Evolutionary conservation across 176 grass and related monocot genomes (phyloP), one percentile per base, ranked within the genome.

Genomic region (Hordeum vulgare): DNA sequence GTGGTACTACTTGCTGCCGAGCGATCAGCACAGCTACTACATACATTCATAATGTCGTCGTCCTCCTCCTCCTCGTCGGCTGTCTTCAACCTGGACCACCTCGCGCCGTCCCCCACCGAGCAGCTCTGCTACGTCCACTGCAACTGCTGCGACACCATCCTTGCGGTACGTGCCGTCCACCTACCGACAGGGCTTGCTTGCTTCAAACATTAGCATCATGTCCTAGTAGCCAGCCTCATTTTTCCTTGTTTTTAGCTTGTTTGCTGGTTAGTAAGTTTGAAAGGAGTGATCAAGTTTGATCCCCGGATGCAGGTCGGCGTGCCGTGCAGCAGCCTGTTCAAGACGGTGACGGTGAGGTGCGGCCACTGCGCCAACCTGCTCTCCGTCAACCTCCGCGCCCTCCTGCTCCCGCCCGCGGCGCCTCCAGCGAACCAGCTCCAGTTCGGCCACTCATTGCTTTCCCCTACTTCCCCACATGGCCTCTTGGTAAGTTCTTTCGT

Each of bases 41-140:
- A 53, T 54, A 74, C 71, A 74, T 53, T 33, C 84, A 60, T 75
- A 69, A 86, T 83, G 88, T 90, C 88, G 17, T 90, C 88, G 7
- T 89, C 90, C 68, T 94, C 93, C 68, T 94, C 93, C 67, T 92
- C 90, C 47, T 92, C 96, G 74, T 89, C 91, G 75, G 89, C 89
- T 84, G 88, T 83, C 87, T 91, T 90, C 87, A 89, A 88, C 45
- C 78, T 99, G 77, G 96, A 96, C 89, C 91, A 96, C 87, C 91
- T 96, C 89, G 66, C 93, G 78, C 91, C 84, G 69, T 87, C 85
- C 83, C 87, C 93, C 64, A 92, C 97, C 89, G 97, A 99, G 97
- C 97, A 96, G 78, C 93, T 99, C 89, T 96, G 97, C 91, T 99
- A 96, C 89, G 97, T 99, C 37, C 93, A 99, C 88, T 99, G 97